Evolutionary conservation across 352 stramenopile species (phyloP).

Genomic region (Globisporangium middletonii): DNA sequence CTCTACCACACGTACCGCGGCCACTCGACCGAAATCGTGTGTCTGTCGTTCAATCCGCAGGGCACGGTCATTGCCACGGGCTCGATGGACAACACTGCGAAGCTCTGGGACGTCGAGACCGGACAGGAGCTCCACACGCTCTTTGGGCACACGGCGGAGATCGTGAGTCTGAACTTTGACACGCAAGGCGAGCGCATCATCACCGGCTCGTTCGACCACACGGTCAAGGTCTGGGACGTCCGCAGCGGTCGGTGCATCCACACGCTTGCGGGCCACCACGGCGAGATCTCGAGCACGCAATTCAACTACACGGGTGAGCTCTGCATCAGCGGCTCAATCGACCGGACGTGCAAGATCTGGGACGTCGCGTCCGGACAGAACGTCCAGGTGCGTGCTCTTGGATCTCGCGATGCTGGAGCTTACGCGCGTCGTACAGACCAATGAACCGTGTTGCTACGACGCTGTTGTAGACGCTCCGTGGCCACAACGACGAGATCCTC

Average conservation of each 20-base stretch:
- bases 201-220: slow-evolving; percentile 94
- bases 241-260: slow-evolving; percentile 86
- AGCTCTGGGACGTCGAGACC: slow-evolving; percentile 94
- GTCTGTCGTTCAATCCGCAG: slow-evolving; percentile 93
- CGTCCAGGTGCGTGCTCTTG: slow-evolving; percentile 44
- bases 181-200: slow-evolving; percentile 91
- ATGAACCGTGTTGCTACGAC: not conserved
- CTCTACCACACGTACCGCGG: slow-evolving; percentile 93
- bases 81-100: slow-evolving; percentile 94
- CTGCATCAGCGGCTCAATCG: slow-evolving; percentile 92
- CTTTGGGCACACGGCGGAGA: slow-evolving; percentile 92
- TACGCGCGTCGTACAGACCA: too few species aligned
- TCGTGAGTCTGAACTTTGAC: slow-evolving; percentile 94
- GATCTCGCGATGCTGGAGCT: not conserved
- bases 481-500: slow-evolving; percentile 95
- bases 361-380: slow-evolving; percentile 89
- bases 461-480: slow-evolving; percentile 73
- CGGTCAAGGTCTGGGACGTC: slow-evolving; percentile 90
- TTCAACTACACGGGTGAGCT: slow-evolving; percentile 94
- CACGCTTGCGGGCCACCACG: slow-evolving; percentile 90
- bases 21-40: slow-evolving; percentile 95
- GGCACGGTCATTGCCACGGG: slow-evolving; percentile 88
- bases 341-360: slow-evolving; percentile 94
- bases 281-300: slow-evolving; percentile 94
- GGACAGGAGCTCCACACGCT: slow-evolving; percentile 93